A percentile compares a stretch with the other conserved stretches of the same genome.
phyloP scores from a whole-genome alignment of 2,329 filamentous ascomycete genomes.

The Davidsoniella virescens region DNA sequence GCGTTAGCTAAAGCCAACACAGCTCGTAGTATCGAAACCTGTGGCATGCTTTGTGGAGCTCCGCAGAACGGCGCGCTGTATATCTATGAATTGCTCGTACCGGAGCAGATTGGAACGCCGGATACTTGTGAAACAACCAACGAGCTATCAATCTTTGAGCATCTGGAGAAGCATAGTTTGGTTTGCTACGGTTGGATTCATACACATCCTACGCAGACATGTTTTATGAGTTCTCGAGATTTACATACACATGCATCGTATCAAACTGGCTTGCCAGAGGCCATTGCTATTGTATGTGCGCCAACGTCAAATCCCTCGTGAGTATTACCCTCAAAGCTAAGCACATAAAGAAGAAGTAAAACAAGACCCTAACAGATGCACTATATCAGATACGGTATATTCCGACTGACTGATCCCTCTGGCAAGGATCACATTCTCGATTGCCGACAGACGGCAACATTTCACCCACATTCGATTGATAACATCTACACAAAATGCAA shows the following conservation, averaged over 20 bases:
- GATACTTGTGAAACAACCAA: conserved; percentile 94
- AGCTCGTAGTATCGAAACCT: conserved; percentile 70
- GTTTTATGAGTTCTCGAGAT: conserved; percentile 92
- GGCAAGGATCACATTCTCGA: conserved; percentile 71
- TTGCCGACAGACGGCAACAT: conserved; percentile 63
- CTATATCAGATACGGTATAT: conserved; percentile 62
- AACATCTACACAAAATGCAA: conserved; percentile 66
- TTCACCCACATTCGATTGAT: conserved; percentile 55
- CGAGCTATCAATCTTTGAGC: conserved; percentile 71
- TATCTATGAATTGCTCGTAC: conserved; percentile 74
- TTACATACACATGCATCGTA: conserved; percentile 88
- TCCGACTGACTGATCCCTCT: conserved; percentile 83
- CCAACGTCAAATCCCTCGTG: conserved; percentile 63
- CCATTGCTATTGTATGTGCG: conserved; percentile 90
- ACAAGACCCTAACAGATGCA: conserved; percentile 6
- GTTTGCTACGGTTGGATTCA: conserved; percentile 94
- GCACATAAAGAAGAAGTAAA: no score
- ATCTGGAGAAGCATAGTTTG: conserved; percentile 68
- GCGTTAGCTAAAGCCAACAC: conserved; percentile 63
- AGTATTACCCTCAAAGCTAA: conserved; percentile 20
- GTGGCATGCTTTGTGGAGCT: conserved; percentile 83
- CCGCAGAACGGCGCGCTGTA: conserved; percentile 88
- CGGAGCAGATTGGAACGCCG: conserved; percentile 73
- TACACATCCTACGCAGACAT: conserved; percentile 89
- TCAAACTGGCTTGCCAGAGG: conserved; percentile 92